Conservation (phyloP, 306 rosid species). For the Trifolium dubium region DNA sequence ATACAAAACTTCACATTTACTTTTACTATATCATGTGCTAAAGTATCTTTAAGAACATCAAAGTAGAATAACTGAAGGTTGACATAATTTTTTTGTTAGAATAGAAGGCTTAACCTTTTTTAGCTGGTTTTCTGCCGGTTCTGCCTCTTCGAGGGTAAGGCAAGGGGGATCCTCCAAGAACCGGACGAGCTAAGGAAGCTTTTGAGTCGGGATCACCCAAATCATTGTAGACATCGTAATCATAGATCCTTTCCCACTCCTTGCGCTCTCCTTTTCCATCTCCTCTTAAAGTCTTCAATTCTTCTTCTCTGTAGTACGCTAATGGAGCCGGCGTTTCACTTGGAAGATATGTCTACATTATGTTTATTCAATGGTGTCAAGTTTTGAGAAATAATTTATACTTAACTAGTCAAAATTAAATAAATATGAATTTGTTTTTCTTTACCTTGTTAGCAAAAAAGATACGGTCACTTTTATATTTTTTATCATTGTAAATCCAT, state of each 20-base stretch:
- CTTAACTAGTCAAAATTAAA: background rate
- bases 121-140: constrained; percentile 62
- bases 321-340: constrained; percentile 70
- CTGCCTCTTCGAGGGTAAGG: constrained; percentile 91
- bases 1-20: background rate
- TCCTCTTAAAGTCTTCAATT: constrained; percentile 66
- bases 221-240: constrained; percentile 79
- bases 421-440: background rate
- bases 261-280: constrained; percentile 68
- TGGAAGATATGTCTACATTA: constrained; percentile 70
- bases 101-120: constrained; percentile 51
- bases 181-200: constrained; percentile 53
- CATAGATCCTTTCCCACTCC: constrained; percentile 78
- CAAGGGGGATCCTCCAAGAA: constrained; percentile 69
- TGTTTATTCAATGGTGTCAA: background rate
- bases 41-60: background rate
- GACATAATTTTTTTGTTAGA: background rate
- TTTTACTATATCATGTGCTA: too few species aligned
- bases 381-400: background rate
- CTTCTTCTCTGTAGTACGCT: constrained; percentile 55
- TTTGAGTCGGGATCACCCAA: constrained; percentile 61
- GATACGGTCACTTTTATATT: constrained; percentile 48
- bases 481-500: constrained; percentile 60
- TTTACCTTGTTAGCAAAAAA: constrained; percentile 68
- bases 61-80: background rate